Evolutionary conservation across 2,329 filamentous ascomycete species (phyloP).

Genomic region (Cylindrodendrum hubeiense): DNA sequence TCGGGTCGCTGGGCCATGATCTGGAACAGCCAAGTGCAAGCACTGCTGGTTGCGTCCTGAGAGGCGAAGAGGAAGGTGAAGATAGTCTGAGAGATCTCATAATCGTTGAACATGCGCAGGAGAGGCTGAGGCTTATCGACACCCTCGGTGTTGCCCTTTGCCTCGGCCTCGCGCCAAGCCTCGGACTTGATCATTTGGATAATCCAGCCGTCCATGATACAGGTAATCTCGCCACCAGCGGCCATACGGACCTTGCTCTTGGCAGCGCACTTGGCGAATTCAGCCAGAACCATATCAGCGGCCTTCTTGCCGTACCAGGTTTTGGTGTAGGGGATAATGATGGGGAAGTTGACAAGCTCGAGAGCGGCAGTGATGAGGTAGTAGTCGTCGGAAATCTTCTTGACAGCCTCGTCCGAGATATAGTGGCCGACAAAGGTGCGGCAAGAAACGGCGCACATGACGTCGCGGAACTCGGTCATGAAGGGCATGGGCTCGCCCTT

Average conservation of each 20-base stretch:
- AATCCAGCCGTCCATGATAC: constrained; percentile 97
- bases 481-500: constrained; percentile 83
- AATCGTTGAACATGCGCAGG: constrained; percentile 88
- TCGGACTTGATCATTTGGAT: constrained; percentile 88
- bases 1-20: constrained; percentile 94
- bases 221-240: constrained; percentile 85
- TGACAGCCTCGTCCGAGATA: constrained; percentile 88
- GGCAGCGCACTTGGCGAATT: constrained; percentile 91
- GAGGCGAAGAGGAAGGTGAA: constrained; percentile 98
- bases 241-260: constrained; percentile 95
- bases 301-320: constrained; percentile 98
- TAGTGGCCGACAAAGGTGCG: constrained; percentile 98
- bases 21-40: constrained; percentile 96
- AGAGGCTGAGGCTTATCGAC: constrained; percentile 85
- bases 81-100: constrained; percentile 91
- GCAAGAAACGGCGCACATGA: constrained; percentile 95
- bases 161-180: constrained; percentile 82
- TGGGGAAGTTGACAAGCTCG: constrained; percentile 97
- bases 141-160: constrained; percentile 76
- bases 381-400: constrained; percentile 96
- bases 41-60: constrained; percentile 95
- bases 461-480: constrained; percentile 92
- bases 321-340: constrained; percentile 95
- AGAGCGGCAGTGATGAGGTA: constrained; percentile 96
- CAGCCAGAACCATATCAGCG: constrained; percentile 88